Base-by-base conservation (phyloP, 139 green algal genomes). In the Axilococcus clingmanii region DNA sequence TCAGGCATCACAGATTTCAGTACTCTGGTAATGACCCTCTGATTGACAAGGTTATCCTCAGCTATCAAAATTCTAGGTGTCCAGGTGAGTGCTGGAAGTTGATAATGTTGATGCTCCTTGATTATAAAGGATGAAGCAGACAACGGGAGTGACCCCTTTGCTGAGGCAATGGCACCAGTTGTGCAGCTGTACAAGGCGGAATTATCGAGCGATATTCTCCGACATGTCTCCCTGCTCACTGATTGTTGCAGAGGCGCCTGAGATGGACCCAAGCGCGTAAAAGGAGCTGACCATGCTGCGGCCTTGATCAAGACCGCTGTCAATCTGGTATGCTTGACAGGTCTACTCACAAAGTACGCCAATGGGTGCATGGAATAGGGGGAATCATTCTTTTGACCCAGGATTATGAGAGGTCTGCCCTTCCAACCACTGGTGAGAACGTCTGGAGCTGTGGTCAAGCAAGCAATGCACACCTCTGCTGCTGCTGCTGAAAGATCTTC, bases 41-140 rank as follows among this genome's bases (percentile, higher is more conserved):
- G 64, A 46, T 85, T 86, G 29, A 86, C 58, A 43, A 78, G 59
- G 59, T 87, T 87, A 67, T 87, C 79, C 42, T 87, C 79, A 0
- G 79, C 79, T 37, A 87, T 67, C 9, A 87, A 54, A 37, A 87
- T 81, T 25, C 67, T 63, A 61, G 78, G 61, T 22, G 28, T 29
- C 40, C 16, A n/a, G n/a, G n/a, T n/a, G n/a, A n/a, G n/a, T n/a
- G n/a, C n/a, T n/a, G n/a, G n/a, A n/a, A n/a, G 30, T 59, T 25
- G 9, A 49, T 49, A 25, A 24, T 25, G 30, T 24, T 25, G 31
- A 49, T n/a, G n/a, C n/a, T n/a, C n/a, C n/a, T n/a, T n/a, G n/a
- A n/a, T n/a, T n/a, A n/a, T n/a, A n/a, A n/a, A n/a, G n/a, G n/a
- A n/a, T n/a, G n/a, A n/a, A n/a, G n/a, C n/a, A n/a, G n/a, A n/a